Evolutionary conservation across 768 basidiomycete genomes (phyloP), one percentile per base, ranked within the genome.

Genomic region (Hydnum rufescens): DNA sequence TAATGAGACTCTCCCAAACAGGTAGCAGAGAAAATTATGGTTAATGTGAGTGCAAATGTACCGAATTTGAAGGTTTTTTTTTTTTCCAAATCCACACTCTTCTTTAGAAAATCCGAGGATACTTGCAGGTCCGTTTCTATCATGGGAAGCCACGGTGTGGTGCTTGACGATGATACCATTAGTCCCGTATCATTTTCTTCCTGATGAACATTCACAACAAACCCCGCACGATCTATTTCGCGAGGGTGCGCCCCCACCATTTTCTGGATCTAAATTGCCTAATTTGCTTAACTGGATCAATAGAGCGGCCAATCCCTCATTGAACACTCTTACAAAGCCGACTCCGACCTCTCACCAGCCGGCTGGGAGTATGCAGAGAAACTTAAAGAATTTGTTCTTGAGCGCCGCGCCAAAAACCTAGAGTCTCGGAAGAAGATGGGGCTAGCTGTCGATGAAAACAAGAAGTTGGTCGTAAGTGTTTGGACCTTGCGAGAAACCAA

Each of bases 151-250:
- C 26, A 8, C 13, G 28, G 49, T 6, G 13, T 50, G 29, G 28
- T 32, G 28, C 49, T 50, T 26, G 8, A 50, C 29, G 26, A 6
- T 28, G 13, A 47, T 13, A 13, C 13, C 23, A n/a, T 13, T 3
- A 97, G 80, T 88, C 88, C 2, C 71, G 93, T 55, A 90, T 96
- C 54, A 86, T 97, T 25, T 99, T 97, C 72, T 97, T 95, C 72
- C 71, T 99, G 43, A 97, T 97, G 95, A 99, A 99, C 64, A 96
- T 99, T 47, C 93, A 99, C 67, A 96, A 90, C 61, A 73, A 75
- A 57, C 84, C 80, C 62, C 74, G 93, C 22, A 89, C 82, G 46
- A 99, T 99, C 57, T 97, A 92, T 65, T 96, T 99, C 66, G 93
- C 93, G 3, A 70, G 93, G 36, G 92, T 95, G 62, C 55, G 84